A percentile compares a stretch with the other conserved stretches of the same genome.
Evolutionary conservation across 495 filamentous ascomycete genomes (phyloP).

Genomic region (Podospora fimiseda): DNA sequence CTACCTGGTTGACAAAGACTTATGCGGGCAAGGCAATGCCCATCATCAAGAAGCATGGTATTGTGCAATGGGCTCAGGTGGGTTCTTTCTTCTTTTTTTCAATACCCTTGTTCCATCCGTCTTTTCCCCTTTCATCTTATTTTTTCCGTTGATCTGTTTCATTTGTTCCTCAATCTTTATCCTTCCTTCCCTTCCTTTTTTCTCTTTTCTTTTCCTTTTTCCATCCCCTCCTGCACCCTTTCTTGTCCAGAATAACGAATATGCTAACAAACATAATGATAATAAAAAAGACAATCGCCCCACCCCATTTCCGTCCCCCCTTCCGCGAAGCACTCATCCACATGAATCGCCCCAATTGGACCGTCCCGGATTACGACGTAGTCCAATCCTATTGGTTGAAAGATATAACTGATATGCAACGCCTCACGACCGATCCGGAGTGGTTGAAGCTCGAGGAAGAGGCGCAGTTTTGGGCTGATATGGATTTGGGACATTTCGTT

Average conservation of each 20-base stretch:
- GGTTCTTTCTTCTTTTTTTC: no score
- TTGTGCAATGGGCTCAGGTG: slow-evolving; percentile 12
- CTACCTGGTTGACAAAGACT: slow-evolving; percentile 5
- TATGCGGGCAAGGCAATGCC: slow-evolving; percentile 4
- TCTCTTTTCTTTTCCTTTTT: no score
- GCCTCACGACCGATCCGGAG: slow-evolving; percentile 3
- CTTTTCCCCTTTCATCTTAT: no score
- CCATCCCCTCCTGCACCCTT: no score
- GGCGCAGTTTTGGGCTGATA: neutral
- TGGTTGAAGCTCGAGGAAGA: slow-evolving; percentile 7
- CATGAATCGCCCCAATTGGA: slow-evolving; percentile 6
- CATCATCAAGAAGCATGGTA: slow-evolving; percentile 8
- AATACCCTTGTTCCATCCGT: no score
- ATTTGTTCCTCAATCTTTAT: no score
- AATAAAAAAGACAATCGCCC: neutral
- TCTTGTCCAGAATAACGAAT: no score
- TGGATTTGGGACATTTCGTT: slow-evolving; percentile 7
- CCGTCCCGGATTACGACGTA: slow-evolving; percentile 9
- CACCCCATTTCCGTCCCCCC: slow-evolving; percentile 4
- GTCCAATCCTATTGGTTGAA: slow-evolving; percentile 4
- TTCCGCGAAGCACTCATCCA: slow-evolving; percentile 3
- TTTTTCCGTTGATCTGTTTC: no score
- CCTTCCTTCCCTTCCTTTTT: no score
- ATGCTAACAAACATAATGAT: neutral
- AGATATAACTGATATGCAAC: neutral